These are phyloP conservation scores for Dioszegia crocea DNA, from an alignment of 768 basidiomycete genomes.

Conservation along the genomic window DNA sequence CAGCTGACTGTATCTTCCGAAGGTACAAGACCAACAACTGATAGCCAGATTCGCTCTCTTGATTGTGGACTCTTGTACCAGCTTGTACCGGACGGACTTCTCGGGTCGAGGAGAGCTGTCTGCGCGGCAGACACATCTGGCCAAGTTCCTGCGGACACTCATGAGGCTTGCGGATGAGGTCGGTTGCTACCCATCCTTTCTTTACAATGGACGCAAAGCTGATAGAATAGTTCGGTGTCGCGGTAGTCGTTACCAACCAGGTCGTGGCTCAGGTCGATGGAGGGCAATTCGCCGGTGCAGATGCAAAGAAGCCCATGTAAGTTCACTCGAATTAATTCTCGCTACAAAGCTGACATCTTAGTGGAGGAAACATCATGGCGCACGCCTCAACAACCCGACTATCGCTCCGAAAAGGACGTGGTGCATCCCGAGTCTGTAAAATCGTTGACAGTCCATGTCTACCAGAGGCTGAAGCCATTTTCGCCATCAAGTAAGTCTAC, in stretches of 20 bases:
- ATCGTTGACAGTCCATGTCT: slow-evolving; percentile 97
- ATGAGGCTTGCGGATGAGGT: slow-evolving; percentile 96
- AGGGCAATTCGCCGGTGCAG: slow-evolving; percentile 76
- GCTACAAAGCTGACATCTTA: slow-evolving; percentile 16
- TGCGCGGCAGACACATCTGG: slow-evolving; percentile 89
- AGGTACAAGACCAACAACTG: background rate
- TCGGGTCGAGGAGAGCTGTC: slow-evolving; percentile 92
- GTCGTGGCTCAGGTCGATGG: slow-evolving; percentile 99
- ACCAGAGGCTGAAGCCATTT: slow-evolving; percentile 92
- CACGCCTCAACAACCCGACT: slow-evolving; percentile 95
- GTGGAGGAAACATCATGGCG: slow-evolving; percentile 95
- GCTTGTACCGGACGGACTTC: slow-evolving; percentile 91
- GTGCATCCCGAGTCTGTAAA: slow-evolving; percentile 86
- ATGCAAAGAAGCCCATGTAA: slow-evolving; percentile 91
- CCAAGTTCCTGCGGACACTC: slow-evolving; percentile 87
- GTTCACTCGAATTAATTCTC: too few species aligned
- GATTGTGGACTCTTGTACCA: slow-evolving; percentile 94
- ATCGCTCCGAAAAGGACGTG: slow-evolving; percentile 87
- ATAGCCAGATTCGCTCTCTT: slow-evolving; percentile 82
- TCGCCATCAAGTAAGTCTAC: slow-evolving; percentile 64
- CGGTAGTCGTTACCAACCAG: slow-evolving; percentile 95
- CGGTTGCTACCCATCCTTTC: slow-evolving; percentile 35
- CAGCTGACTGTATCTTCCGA: slow-evolving; percentile 5
- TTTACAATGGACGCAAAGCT: background rate
- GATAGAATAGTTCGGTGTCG: slow-evolving; percentile 79